Base-by-base conservation (phyloP, 2,329 filamentous ascomycete species). In the Colletotrichum cuscutae region DNA sequence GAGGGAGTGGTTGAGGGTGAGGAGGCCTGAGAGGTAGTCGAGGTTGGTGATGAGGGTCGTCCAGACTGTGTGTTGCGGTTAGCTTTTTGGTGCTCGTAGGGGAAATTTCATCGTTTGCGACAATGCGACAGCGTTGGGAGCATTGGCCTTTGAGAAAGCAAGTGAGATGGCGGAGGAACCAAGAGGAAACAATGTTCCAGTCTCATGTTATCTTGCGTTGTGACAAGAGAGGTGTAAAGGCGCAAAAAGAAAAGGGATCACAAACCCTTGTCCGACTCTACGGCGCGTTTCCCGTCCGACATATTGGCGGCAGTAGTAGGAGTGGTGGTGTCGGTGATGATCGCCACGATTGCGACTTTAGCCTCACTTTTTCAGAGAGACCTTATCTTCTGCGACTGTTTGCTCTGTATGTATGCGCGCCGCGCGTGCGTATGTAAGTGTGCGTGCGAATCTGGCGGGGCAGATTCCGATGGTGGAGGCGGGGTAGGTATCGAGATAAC, bases 21-120 rank as follows among this genome's bases (percentile, higher is more conserved):
- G 87, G 63, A 97, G 91, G 59, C 95, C 95, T 6, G 93, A 89
- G 73, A 97, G 91, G 82, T 97, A 97, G 77, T 88, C 87, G 61
- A 90, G 91, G 84, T 97, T 97, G 72, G 95, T 97, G 80, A 98
- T 95, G 76, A 97, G 88, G 12, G 92, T 94, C 32, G 94, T 94
- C 94, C 94, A 98, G 80, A 97, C 94, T 94, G 56, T 15, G 11
- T 7, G 32, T 11, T 24, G 15, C 13, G 28, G 81, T 56, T 6
- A 24, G 46, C 30, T 19, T 26, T 26, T 52, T 13, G 49, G 5
- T 7, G 8, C 7, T 46, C 5, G 8, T 22, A 58, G 30, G 42
- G 67, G 8, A 9, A 32, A 58, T 12, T 12, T 22, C 32, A 54
- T 13, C 32, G 54, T 28, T 57, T 65, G n/a, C 26, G 37, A 28